These are phyloP conservation scores for Coemansia pectinata DNA, from an alignment of 192 early-diverging fungal species.

Conservation along the genomic window DNA sequence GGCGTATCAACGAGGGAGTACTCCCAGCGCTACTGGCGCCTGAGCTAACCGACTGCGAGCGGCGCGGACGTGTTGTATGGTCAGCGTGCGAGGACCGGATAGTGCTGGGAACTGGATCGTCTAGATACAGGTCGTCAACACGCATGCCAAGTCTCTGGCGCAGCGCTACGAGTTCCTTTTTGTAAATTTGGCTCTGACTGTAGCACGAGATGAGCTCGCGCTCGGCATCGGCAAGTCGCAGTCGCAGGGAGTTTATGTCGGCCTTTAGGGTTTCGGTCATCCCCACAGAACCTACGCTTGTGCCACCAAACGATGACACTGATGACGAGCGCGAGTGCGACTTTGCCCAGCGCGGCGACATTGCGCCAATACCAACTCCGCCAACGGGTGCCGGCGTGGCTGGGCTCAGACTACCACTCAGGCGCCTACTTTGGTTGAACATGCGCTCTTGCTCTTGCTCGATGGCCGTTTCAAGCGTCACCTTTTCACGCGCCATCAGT, in stretches of 20 bases:
- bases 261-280: conserved; percentile 57
- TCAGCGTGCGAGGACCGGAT: conserved; percentile 27
- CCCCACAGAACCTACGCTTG: conserved; percentile 39
- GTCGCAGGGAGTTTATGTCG: conserved; percentile 54
- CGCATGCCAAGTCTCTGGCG: conserved; percentile 56
- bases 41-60: conserved; percentile 55
- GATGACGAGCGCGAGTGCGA: conserved; percentile 54
- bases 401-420: conserved; percentile 79
- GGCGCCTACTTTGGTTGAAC: conserved; percentile 68
- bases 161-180: conserved; percentile 56
- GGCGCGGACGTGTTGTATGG: conserved; percentile 34
- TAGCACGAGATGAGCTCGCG: conserved; percentile 56
- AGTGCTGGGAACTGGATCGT: conserved; percentile 51
- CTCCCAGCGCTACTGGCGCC: conserved; percentile 43
- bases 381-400: conserved; percentile 20
- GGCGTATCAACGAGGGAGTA: conserved; percentile 36
- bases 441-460: conserved; percentile 93
- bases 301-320: conserved; percentile 51
- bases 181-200: conserved; percentile 58
- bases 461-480: conserved; percentile 84
- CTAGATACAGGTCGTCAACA: conserved; percentile 52
- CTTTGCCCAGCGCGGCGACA: conserved; percentile 45
- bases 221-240: conserved; percentile 52
- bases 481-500: conserved; percentile 83
- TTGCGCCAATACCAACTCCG: conserved; percentile 23